Base-by-base conservation (phyloP, 139 green algal genomes). In the Deuterostichococcus epilithicus region DNA sequence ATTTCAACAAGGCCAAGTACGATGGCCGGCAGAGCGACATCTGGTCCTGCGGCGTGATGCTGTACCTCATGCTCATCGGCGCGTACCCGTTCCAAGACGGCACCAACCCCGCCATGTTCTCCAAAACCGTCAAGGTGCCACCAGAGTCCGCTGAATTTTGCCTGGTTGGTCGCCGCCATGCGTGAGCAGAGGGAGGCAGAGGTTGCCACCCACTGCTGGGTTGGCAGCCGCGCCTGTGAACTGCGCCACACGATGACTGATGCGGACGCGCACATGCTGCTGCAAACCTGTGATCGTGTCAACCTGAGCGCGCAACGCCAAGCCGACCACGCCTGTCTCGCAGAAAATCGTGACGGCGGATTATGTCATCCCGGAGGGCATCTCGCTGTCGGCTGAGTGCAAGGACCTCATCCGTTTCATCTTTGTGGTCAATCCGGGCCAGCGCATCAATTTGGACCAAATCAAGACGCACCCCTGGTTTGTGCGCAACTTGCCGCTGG, bases 11-110 rank as follows among this genome's bases (percentile, higher is more conserved):
- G 20, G 52, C 52, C 52, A 63, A 63, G 52, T 63, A 63, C 18
- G 52, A 63, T 28, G 52, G 52, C 52, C 10, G 52, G 25, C 42
- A 45, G n/a, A 22, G 37, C 26, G 80, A 86, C 80, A 38, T 86
- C n/a, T 86, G 83, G 83, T 80, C 42, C 33, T 38, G 75, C 34
- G 85, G 85, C 44, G 91, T 95, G 25, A 92, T 89, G 72, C 85
- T 95, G 35, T 95, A 93, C 82, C 88, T 93, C 20, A 95, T 95
- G 91, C 79, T 95, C n/a, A 86, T 81, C 69, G 80, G 78, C 33
- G 68, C 76, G 37, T 89, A 88, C 82, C 83, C 83, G 52, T 88
- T 88, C 74, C 81, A 88, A 75, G 73, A 42, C 25, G 73, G 33
- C 32, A 71, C 45, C 36, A 58, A 72, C 33, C 34, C 34, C 52